phyloP scores from a whole-genome alignment of 2,329 filamentous ascomycete genomes.

The Stagonosporopsis cucurbitacearum region DNA sequence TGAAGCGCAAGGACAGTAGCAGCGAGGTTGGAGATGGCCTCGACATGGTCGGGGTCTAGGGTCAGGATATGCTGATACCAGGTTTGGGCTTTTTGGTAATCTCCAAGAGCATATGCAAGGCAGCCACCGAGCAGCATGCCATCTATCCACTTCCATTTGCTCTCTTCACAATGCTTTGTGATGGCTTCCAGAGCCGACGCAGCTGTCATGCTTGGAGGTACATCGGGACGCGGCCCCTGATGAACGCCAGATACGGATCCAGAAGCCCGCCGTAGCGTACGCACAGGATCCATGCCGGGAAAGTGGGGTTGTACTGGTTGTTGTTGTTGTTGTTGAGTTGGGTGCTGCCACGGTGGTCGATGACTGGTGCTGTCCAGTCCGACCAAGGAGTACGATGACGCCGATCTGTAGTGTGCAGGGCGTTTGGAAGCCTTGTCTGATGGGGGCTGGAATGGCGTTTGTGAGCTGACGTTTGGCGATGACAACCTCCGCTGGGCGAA shows the following conservation, averaged over 20 bases:
- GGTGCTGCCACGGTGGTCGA: slow-evolving; percentile 38
- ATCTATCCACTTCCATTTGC: slow-evolving; percentile 74
- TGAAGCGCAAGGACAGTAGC: slow-evolving; percentile 86
- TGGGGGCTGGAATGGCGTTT: slow-evolving; percentile 29
- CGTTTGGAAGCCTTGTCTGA: slow-evolving; percentile 29
- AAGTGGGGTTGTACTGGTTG: slow-evolving; percentile 29
- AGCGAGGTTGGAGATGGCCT: slow-evolving; percentile 91
- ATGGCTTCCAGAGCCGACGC: slow-evolving; percentile 48
- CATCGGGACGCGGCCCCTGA: slow-evolving; percentile 35
- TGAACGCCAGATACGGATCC: slow-evolving; percentile 41
- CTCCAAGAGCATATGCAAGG: slow-evolving; percentile 85
- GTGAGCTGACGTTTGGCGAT: slow-evolving; percentile 34
- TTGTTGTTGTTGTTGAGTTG: slow-evolving; percentile 30
- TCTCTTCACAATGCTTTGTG: slow-evolving; percentile 48
- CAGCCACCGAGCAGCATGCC: slow-evolving; percentile 92
- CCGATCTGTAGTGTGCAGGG: slow-evolving; percentile 40
- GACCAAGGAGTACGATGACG: slow-evolving; percentile 38
- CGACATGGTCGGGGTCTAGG: slow-evolving; percentile 73
- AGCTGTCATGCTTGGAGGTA: slow-evolving; percentile 45
- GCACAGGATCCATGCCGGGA: slow-evolving; percentile 36
- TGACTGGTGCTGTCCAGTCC: slow-evolving; percentile 22
- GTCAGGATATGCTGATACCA: slow-evolving; percentile 75
- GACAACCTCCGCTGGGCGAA: slow-evolving; percentile 43
- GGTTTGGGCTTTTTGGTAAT: slow-evolving; percentile 76
- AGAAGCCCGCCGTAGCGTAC: slow-evolving; percentile 43